phyloP scores from a whole-genome alignment of 2,329 filamentous ascomycete genomes.

The Xylaria sp. region DNA sequence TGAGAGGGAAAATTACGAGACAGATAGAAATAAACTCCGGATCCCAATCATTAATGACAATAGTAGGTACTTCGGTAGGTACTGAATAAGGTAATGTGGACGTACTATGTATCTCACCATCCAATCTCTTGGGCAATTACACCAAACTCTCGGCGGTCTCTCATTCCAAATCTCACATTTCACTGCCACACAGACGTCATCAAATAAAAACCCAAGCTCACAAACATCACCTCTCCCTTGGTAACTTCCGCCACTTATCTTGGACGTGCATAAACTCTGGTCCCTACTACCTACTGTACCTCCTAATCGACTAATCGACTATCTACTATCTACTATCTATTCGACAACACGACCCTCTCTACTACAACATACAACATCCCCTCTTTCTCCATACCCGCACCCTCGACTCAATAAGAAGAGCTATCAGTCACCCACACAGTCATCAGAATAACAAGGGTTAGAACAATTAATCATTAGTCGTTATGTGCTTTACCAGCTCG shows the following conservation, averaged over 20 bases:
- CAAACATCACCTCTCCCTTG: background rate
- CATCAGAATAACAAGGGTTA: background rate
- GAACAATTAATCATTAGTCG: background rate
- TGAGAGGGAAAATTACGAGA: too few relatives aligned
- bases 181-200: constrained; percentile 26
- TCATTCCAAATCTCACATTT: constrained; percentile 28
- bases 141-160: constrained; percentile 27
- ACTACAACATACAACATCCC: background rate
- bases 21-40: too few relatives aligned
- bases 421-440: background rate
- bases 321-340: too few relatives aligned
- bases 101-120: background rate
- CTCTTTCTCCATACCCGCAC: background rate
- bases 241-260: background rate
- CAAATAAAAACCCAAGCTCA: background rate
- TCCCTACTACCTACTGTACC: background rate
- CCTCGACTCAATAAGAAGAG: background rate
- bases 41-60: too few relatives aligned
- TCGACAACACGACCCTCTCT: too few relatives aligned
- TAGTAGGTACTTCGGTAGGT: background rate
- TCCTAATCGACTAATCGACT: too few relatives aligned
- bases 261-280: background rate
- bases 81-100: background rate
- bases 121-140: constrained; percentile 5
- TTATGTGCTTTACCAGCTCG: constrained; percentile 63